These are phyloP conservation scores for Aspergillus candidus DNA, from an alignment of 2,329 filamentous ascomycete genomes.

Conservation along the genomic window DNA sequence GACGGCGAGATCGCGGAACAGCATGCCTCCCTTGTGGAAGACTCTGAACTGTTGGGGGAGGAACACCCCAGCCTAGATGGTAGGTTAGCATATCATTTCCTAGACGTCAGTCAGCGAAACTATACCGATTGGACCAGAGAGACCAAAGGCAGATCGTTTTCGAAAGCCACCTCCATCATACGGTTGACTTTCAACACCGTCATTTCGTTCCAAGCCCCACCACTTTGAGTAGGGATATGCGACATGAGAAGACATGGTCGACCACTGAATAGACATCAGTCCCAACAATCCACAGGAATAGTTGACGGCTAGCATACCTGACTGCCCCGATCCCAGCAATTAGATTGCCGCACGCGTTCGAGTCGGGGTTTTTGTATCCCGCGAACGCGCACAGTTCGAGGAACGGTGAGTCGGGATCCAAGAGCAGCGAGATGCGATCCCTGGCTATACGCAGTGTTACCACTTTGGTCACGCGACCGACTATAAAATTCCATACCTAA, in stretches of 20 bases:
- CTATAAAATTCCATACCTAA: slow-evolving; percentile 13
- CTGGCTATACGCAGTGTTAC: slow-evolving; percentile 22
- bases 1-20: slow-evolving; percentile 39
- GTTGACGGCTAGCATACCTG: slow-evolving; percentile 9
- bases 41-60: slow-evolving; percentile 42
- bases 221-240: slow-evolving; percentile 39
- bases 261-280: slow-evolving; percentile 18
- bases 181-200: slow-evolving; percentile 36
- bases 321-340: slow-evolving; percentile 36
- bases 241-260: slow-evolving; percentile 35
- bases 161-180: slow-evolving; percentile 33
- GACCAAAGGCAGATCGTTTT: slow-evolving; percentile 38
- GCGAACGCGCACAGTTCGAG: slow-evolving; percentile 36
- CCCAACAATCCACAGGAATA: too few species aligned
- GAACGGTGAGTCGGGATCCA: slow-evolving; percentile 37
- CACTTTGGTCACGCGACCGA: too few species aligned
- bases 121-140: slow-evolving; percentile 35
- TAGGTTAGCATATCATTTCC: background rate
- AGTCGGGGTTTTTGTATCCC: slow-evolving; percentile 29
- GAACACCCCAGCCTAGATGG: slow-evolving; percentile 33
- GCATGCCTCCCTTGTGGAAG: slow-evolving; percentile 40
- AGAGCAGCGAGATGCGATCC: slow-evolving; percentile 33
- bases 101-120: background rate
- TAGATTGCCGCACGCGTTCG: slow-evolving; percentile 33
- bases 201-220: slow-evolving; percentile 42